Evolutionary conservation across 495 filamentous ascomycete genomes (phyloP).

Genomic region (Trypethelium eluteriae): DNA sequence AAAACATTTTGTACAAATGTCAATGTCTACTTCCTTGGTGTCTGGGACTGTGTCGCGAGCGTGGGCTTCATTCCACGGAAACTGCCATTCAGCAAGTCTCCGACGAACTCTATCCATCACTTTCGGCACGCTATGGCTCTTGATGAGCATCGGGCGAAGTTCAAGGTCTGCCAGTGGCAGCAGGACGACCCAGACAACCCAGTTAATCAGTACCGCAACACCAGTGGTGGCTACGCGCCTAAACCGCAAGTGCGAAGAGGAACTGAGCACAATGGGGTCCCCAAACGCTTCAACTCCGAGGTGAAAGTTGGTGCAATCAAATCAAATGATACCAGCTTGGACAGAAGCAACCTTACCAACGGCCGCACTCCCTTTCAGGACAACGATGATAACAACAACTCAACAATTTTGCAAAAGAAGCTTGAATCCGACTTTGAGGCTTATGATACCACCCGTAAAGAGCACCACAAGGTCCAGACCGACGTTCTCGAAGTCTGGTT

Average conservation of each 20-base stretch:
- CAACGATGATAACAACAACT: not conserved
- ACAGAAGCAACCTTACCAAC: not conserved
- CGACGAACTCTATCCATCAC: slow-evolving; percentile 33
- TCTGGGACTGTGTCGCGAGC: slow-evolving; percentile 39
- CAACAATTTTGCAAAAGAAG: slow-evolving; percentile 14
- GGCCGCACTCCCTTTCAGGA: not conserved
- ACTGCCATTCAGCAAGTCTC: slow-evolving; percentile 36
- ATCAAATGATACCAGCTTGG: not conserved
- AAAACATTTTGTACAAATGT: slow-evolving; percentile 39
- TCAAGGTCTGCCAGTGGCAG: slow-evolving; percentile 35
- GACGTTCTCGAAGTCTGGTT: slow-evolving; percentile 39
- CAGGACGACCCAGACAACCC: slow-evolving; percentile 27
- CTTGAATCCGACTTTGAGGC: slow-evolving; percentile 24
- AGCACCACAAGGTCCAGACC: slow-evolving; percentile 21
- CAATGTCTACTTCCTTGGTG: slow-evolving; percentile 35
- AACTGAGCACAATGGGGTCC: not conserved
- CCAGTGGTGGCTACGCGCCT: slow-evolving; percentile 14
- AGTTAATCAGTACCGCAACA: slow-evolving; percentile 2
- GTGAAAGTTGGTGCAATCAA: not conserved
- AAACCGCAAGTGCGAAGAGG: not conserved
- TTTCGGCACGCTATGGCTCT: slow-evolving; percentile 38
- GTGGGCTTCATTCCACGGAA: slow-evolving; percentile 37
- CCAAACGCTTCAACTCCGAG: not conserved
- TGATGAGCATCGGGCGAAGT: slow-evolving; percentile 38
- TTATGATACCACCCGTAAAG: slow-evolving; percentile 17